Conservation (phyloP, 2,329 filamentous ascomycete genomes). For the Talaromyces albobiverticillius region DNA sequence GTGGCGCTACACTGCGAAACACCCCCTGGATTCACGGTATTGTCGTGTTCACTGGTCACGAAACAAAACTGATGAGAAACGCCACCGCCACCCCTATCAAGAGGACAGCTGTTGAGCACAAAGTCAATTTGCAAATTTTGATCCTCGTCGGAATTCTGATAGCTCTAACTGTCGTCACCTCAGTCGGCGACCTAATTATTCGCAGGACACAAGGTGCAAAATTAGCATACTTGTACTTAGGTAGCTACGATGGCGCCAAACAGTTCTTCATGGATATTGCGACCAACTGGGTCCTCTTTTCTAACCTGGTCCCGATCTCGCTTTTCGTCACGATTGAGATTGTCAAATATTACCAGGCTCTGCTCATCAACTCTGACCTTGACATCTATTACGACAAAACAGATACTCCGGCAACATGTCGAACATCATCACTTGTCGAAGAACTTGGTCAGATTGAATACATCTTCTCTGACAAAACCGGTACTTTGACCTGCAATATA, state of each 20-base stretch:
- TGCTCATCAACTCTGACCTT: slow-evolving; percentile 93
- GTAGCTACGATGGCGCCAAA: slow-evolving; percentile 62
- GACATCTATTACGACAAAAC: slow-evolving; percentile 97
- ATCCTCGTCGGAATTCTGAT: slow-evolving; percentile 84
- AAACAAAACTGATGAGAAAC: slow-evolving; percentile 98
- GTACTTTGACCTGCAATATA: slow-evolving; percentile 94
- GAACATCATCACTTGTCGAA: slow-evolving; percentile 94
- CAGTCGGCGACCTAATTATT: slow-evolving; percentile 82
- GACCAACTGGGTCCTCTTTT: slow-evolving; percentile 98
- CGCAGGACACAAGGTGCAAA: slow-evolving; percentile 61
- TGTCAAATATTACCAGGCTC: slow-evolving; percentile 98
- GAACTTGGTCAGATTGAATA: slow-evolving; percentile 98
- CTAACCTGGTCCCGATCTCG: slow-evolving; percentile 92
- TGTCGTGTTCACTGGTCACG: slow-evolving; percentile 95
- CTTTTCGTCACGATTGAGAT: slow-evolving; percentile 97
- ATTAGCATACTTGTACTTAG: slow-evolving; percentile 71
- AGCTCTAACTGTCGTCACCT: slow-evolving; percentile 81
- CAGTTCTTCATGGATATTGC: slow-evolving; percentile 93
- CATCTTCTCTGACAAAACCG: slow-evolving; percentile 97
- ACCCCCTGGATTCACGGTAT: slow-evolving; percentile 96
- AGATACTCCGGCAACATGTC: slow-evolving; percentile 91
- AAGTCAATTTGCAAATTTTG: slow-evolving; percentile 90
- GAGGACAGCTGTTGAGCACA: slow-evolving; percentile 88
- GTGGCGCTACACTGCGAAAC: slow-evolving; percentile 90
- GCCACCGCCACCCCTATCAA: slow-evolving; percentile 97